These are phyloP conservation scores for Albatrellus ellisii DNA, from an alignment of 768 basidiomycete genomes.

Conservation along the genomic window DNA sequence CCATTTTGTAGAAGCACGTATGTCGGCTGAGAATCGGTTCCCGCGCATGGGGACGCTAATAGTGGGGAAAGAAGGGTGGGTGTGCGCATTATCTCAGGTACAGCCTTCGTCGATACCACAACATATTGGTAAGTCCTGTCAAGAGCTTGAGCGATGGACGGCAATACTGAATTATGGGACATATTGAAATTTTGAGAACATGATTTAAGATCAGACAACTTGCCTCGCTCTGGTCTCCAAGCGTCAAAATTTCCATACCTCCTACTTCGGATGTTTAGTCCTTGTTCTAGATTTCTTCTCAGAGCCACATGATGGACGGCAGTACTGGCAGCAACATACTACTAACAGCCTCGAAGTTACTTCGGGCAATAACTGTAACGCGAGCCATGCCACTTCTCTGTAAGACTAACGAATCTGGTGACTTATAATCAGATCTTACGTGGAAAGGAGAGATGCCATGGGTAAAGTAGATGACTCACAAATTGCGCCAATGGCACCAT, in stretches of 20 bases:
- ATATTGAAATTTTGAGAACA: neutral
- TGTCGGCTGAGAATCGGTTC: constrained; percentile 35
- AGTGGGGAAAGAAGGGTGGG: constrained; percentile 43
- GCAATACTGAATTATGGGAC: constrained; percentile 33
- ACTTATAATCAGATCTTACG: too few species aligned
- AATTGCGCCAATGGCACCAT: constrained; percentile 53
- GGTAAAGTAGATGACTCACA: constrained; percentile 33
- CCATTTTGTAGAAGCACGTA: constrained; percentile 64
- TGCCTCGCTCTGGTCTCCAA: neutral
- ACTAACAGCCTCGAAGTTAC: constrained; percentile 47
- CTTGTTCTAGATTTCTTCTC: neutral
- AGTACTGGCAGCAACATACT: constrained; percentile 18
- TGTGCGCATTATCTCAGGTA: constrained; percentile 52
- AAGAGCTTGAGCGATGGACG: constrained; percentile 43
- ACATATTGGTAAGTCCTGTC: constrained; percentile 53
- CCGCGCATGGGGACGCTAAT: constrained; percentile 33
- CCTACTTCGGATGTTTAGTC: neutral
- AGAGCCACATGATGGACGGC: neutral
- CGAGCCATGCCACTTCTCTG: constrained; percentile 36
- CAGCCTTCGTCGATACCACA: constrained; percentile 54
- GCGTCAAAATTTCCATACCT: neutral
- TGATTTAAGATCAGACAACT: neutral
- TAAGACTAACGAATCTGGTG: constrained; percentile 40
- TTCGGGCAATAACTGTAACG: constrained; percentile 62
- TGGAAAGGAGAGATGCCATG: too few species aligned